Percentiles rank a stretch among this genome's conserved stretches.
Conservation (phyloP, 108 stramenopile species). For the Chaetoceros tenuissimus region DNA sequence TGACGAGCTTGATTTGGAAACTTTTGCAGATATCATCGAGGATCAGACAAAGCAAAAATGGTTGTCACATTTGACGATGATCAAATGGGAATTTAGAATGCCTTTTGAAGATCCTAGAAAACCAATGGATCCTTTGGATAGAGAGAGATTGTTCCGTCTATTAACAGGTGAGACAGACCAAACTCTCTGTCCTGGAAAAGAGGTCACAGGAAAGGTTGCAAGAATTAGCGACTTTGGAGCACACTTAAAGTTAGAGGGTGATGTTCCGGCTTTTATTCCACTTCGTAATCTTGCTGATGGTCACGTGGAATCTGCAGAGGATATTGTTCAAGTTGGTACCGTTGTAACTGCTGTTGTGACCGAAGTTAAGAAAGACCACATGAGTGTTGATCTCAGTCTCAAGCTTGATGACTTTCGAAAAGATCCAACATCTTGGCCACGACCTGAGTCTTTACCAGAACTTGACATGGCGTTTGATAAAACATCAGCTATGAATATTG, state of each 20-base stretch:
- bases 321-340: constrained; percentile 64
- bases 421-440: constrained; percentile 69
- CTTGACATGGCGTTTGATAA: constrained; percentile 64
- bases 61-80: constrained; percentile 79
- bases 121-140: constrained; percentile 67
- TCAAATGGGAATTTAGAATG: constrained; percentile 88
- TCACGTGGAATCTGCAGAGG: constrained; percentile 80
- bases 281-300: constrained; percentile 76
- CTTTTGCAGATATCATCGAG: constrained; percentile 76
- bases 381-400: constrained; percentile 81
- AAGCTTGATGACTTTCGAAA: constrained; percentile 79
- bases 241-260: constrained; percentile 81
- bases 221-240: constrained; percentile 80
- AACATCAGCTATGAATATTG: constrained; percentile 45
- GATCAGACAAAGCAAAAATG: constrained; percentile 55
- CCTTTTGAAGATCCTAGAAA: constrained; percentile 77
- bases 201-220: constrained; percentile 79
- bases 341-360: constrained; percentile 78
- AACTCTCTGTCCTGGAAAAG: constrained; percentile 75
- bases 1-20: constrained; percentile 80
- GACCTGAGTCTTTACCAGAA: constrained; percentile 54
- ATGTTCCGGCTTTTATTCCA: constrained; percentile 78
- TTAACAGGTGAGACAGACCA: constrained; percentile 85
- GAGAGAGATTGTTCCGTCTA: constrained; percentile 69
- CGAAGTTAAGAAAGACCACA: constrained; percentile 87